Evolutionary conservation across 192 early-diverging fungal genomes (phyloP).

Genomic region (Coemansia javaensis): DNA sequence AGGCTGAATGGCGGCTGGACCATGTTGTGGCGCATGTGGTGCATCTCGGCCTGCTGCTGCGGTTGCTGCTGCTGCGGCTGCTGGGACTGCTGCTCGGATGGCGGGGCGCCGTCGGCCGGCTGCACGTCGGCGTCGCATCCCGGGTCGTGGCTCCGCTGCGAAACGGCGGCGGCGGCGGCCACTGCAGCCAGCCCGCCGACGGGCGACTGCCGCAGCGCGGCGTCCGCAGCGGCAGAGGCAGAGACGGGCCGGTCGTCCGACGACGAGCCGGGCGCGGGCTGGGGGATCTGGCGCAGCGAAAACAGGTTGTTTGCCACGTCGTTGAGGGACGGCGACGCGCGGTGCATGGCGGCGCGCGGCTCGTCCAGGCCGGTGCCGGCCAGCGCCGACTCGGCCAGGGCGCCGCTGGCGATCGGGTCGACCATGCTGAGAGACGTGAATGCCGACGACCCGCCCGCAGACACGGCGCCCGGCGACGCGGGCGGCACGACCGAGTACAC

Average conservation of each 20-base stretch:
- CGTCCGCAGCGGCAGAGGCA: not conserved
- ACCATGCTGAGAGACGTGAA: slow-evolving; percentile 35
- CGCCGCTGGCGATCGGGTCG: slow-evolving; percentile 11
- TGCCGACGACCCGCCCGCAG: not conserved
- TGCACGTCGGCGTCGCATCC: too few relatives aligned
- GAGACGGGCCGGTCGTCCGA: not conserved
- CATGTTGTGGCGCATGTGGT: slow-evolving; percentile 15
- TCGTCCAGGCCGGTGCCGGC: not conserved
- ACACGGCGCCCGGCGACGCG: not conserved
- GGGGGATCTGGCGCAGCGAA: slow-evolving; percentile 22
- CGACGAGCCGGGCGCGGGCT: not conserved
- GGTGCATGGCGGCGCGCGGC: not conserved
- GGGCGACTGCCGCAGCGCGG: too few relatives aligned
- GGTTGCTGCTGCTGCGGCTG: slow-evolving; percentile 4
- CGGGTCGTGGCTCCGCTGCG: too few relatives aligned
- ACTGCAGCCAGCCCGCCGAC: slow-evolving; percentile 8
- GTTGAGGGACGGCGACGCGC: slow-evolving; percentile 31
- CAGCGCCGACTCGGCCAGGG: not conserved
- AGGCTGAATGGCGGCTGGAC: slow-evolving; percentile 25
- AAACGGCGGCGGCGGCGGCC: slow-evolving; percentile 14
- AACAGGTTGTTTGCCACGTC: slow-evolving; percentile 42
- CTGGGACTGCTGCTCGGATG: slow-evolving; percentile 2
- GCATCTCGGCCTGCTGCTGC: slow-evolving; percentile 1
- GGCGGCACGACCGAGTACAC: slow-evolving; percentile 15
- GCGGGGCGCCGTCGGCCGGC: too few relatives aligned